Base-by-base conservation (phyloP, 2,329 filamentous ascomycete species). In the Didymosphaeria variabile region DNA sequence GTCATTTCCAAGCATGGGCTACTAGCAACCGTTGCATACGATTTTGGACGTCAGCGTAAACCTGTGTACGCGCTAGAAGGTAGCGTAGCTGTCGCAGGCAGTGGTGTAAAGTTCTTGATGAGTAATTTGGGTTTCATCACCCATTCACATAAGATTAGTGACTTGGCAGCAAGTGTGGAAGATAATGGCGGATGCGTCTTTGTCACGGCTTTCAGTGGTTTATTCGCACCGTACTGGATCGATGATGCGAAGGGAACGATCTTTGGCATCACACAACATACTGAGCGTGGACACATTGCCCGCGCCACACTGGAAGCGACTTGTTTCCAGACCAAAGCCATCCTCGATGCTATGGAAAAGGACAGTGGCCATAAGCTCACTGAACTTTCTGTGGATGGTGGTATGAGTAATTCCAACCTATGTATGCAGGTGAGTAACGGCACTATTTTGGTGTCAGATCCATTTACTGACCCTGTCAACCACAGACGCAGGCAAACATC, bases 171-270 rank as follows among this genome's bases (percentile, higher is more conserved):
- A 46, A 86, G 84, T 1, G 89, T 91, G 7, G 78, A 85, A 42
- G 90, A 97, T 77, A 96, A 91, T 63, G 93, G 93, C 58, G 93
- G 93, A 8, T 90, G 93, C 57, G 87, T 94, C 19, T 84, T 97
- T 71, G 93, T 97, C 62, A 97, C 93, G 2, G 93, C 93, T 1
- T 97, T 97, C 76, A 93, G 90, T 77, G 93, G 93, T 57, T 85
- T 97, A 2, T 97, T 97, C 75, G 93, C 93, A 0, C 93, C 93
- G 0, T 97, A 97, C 79, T 97, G 93, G 93, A 94, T 97, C 63
- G 93, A 97, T 74, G 92, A 96, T 79, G 93, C 93, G 21, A 91
- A 93, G 77, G 93, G 93, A 61, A 97, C 93, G 5, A 88, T 78
- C 46, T 94, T 94, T 71, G 92, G 92, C 51, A 90, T 96, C 66